Base-by-base conservation (phyloP, 257 asterid species). In the Leptodermis oblonga region DNA sequence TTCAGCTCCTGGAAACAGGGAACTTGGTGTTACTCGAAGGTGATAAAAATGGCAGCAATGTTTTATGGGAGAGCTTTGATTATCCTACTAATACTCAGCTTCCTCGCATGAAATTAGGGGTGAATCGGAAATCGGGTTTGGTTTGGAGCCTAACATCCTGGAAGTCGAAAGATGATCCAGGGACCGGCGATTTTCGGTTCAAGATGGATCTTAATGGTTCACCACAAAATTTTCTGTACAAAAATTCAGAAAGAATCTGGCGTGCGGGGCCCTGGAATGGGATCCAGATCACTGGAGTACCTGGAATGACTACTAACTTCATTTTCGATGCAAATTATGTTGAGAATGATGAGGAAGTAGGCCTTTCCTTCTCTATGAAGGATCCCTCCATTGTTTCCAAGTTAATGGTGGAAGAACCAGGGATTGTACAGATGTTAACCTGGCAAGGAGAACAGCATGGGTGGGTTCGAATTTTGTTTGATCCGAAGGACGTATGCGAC, bases 201-300 rank as follows among this genome's bases (percentile, higher is more conserved):
- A 77, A 59, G 31, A 42, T 85, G 74, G 82, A 76, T 22, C 63
- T 69, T 2, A 75, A 77, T 17, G 84, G 88, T 51, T 54, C 76
- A 23, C 68, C 66, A 4, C 72, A 73, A 17, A 11, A 37, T 25
- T 73, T 73, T 46, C 4, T 73, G 12, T 67, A 56, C 54, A 45
- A 65, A 28, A 22, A 51, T 22, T 66, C 73, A 1, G 52, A 56
- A 5, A 22, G 28, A 49, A 3, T 56, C 66, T 73, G 72, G 72
- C 65, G 76, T 25, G 70, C 80, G n/a, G 93, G 93, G 17, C 61
- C 80, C 37, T 84, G 82, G 86, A 74, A 78, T 12, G 86, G 86
- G 56, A 34, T 67, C n/a, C 68, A 67, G 5, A 69, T 67, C 77
- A 80, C 74, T 25, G 85, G 85, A 5, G 73, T 79, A 7, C 81